Base-by-base conservation (phyloP, 2,329 filamentous ascomycete species). In the Penicillium sclerotiorum region DNA sequence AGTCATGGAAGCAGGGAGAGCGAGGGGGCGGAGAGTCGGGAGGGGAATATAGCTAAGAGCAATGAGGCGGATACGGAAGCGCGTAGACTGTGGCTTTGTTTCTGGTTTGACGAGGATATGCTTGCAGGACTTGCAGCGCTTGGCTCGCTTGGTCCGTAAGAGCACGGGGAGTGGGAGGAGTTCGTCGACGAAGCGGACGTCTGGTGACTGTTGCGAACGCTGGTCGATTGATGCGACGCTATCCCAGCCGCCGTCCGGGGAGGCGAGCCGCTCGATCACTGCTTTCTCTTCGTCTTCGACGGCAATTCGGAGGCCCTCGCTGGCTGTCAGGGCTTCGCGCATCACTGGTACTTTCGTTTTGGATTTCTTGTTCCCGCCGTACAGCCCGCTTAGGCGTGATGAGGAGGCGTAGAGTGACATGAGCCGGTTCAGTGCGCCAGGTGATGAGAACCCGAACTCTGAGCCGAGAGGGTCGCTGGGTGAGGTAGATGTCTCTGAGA, bases 91-190 rank as follows among this genome's bases (percentile, higher is more conserved):
- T 25, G 95, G 86, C 71, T 97, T 99, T 51, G 86, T 83, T 72
- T 99, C 94, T 12, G 93, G 94, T 69, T 95, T 95, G 53, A 90
- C 89, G 60, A 99, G 87, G 66, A 97, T 96, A 74, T 97, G 93
- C 11, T 94, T 87, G 73, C 94, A 99, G 9, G 87, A 82, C 43
- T 90, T 88, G 71, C 94, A 99, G 38, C 94, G 89, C 74, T 96
- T 97, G 17, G 90, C 91, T 30, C 93, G 88, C 67, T 96, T 96
- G 0, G 93, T 95, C 49, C 90, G 87, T 12, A 99, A 83, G 2
- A 95, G 81, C 13, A 89, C 87, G 0, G 92, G 87, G 12, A 92
- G 81, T 0, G 94, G 94, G 22, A 90, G 86, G 5, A 97, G 82
- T 17, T 93, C 84, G 45, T 86, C 81, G 1, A 83, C 73, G 65